These are phyloP conservation scores for Mucor plumbeus DNA, from an alignment of 371 early-diverging fungal genomes.

Conservation along the genomic window DNA sequence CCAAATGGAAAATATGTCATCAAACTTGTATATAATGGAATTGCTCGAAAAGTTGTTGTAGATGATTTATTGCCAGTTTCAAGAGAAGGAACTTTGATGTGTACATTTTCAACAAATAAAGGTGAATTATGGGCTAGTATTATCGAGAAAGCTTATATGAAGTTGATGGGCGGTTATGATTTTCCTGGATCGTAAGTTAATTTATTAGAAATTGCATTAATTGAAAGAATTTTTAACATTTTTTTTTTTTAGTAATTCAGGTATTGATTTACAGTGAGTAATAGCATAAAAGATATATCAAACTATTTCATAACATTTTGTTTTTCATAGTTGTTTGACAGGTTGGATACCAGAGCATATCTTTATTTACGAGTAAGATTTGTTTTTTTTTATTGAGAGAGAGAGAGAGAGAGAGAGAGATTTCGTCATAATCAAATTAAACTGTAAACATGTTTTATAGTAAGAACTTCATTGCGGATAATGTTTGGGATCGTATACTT, in stretches of 20 bases:
- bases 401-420: too few relatives aligned
- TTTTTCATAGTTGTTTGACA: constrained; percentile 70
- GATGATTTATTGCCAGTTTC: constrained; percentile 88
- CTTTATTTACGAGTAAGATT: constrained; percentile 74
- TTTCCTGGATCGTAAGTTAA: constrained; percentile 87
- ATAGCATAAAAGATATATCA: constrained; percentile 11
- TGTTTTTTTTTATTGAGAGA: neutral
- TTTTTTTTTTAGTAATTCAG: constrained; percentile 87
- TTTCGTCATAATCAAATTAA: too few relatives aligned
- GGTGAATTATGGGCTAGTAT: constrained; percentile 88
- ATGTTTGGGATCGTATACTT: constrained; percentile 76
- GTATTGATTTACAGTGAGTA: constrained; percentile 81
- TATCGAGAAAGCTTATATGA: constrained; percentile 93
- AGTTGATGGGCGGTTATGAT: constrained; percentile 93
- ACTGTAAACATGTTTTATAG: constrained; percentile 24
- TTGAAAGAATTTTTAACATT: too few relatives aligned
- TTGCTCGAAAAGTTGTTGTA: constrained; percentile 85
- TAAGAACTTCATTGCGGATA: constrained; percentile 63
- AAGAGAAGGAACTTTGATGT: constrained; percentile 77
- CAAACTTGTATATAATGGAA: constrained; percentile 86
- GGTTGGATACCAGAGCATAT: constrained; percentile 95
- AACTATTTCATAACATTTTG: neutral
- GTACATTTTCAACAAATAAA: constrained; percentile 79
- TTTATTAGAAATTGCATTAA: neutral
- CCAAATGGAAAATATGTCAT: constrained; percentile 88